A percentile compares a stretch with the other conserved stretches of the same genome.
Conservation (phyloP, 495 filamentous ascomycete genomes). For the Xylaria flabelliformis region DNA sequence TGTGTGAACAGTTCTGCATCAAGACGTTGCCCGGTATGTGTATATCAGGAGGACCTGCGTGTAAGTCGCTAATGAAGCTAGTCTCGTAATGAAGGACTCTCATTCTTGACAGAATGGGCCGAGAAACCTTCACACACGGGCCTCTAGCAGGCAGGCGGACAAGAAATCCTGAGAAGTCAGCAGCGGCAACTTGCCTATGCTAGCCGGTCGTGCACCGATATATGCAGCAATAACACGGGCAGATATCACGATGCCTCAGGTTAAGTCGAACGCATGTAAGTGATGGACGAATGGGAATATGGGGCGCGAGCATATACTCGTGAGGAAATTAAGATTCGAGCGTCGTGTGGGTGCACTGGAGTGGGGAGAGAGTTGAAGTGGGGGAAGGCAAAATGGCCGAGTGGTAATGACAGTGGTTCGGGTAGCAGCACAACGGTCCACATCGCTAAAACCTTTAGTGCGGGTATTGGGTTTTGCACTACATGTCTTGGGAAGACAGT, state of each 20-base stretch:
- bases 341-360: neutral
- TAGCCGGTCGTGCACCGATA: neutral
- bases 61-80: constrained; percentile 13
- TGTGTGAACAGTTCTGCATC: constrained; percentile 11
- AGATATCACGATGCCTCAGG: neutral
- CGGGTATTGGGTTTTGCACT: neutral
- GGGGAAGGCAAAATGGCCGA: constrained; percentile 23
- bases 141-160: neutral
- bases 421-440: neutral
- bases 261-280: neutral
- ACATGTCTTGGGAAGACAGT: constrained; percentile 10
- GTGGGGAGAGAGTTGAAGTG: constrained; percentile 17
- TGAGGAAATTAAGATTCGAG: constrained; percentile 18
- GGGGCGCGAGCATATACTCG: constrained; percentile 25
- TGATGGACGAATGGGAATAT: constrained; percentile 25
- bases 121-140: neutral
- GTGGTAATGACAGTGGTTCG: constrained; percentile 22
- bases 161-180: neutral
- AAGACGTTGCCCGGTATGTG: neutral
- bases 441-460: neutral
- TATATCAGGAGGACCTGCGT: constrained; percentile 3
- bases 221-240: neutral
- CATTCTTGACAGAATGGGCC: constrained; percentile 9
- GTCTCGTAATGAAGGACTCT: neutral
- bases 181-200: neutral